Base-by-base conservation (phyloP, 768 basidiomycete species). In the Pulveroboletus sp. region DNA sequence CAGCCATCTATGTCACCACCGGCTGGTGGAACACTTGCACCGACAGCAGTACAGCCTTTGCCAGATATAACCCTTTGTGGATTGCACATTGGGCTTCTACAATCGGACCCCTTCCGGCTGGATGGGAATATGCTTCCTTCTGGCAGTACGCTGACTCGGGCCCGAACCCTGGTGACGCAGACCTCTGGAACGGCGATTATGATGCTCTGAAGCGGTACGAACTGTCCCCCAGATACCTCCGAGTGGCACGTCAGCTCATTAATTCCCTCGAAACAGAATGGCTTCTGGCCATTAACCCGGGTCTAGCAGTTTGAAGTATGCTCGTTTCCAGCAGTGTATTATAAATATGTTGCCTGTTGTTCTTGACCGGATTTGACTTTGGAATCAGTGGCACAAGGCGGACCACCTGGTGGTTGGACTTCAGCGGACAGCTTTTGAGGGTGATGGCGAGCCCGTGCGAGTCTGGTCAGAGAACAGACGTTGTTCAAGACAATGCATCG, bases 11-110 rank as follows among this genome's bases (percentile, higher is more conserved):
- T 55, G 79, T 79, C 24, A 81, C 78, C 4, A 83, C 80, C 11
- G 70, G 76, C 61, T 86, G 84, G 84, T 86, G 85, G 85, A 77
- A 56, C 10, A 73, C 71, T 9, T 86, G 85, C 63, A 86, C 85
- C 3, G 81, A 78, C 0, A 79, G 82, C 61, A 79, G 74, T 47
- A 66, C 69, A 13, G 67, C 65, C 5, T 85, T 86, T 53, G 73
- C 60, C 1, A 46, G 58, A 4, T 75, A 68, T 46, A 82, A 77
- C 60, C 81, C 83, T 3, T 69, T 86, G 3, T 85, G 81, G 81
- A 72, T 85, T 37, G 83, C 85, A 2, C 64, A 69, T 23, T 84
- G 73, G 38, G 61, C 77, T 5, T 76, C 79, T 8, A 54, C 63
- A 22, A 63, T 78, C 17, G 82, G 81, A 3, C 56, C 77, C 3